A percentile compares a stretch with the other conserved stretches of the same genome.
Evolutionary conservation across 768 basidiomycete species (phyloP).

Genomic region (Clavulina sp.): DNA sequence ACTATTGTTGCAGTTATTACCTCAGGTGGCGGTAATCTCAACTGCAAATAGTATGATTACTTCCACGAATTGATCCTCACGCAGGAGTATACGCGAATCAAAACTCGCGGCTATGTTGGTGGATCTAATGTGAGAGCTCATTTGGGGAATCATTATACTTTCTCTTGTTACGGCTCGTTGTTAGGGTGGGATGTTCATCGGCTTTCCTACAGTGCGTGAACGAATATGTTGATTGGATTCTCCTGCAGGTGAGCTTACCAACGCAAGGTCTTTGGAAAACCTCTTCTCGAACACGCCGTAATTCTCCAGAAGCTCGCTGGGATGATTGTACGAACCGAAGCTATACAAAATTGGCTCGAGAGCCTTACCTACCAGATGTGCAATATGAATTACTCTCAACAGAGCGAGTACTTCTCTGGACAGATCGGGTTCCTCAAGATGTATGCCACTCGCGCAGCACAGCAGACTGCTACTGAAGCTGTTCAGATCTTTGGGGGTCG

Average conservation of each 20-base stretch:
- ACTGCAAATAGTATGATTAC: slow-evolving; percentile 47
- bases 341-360: slow-evolving; percentile 74
- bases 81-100: slow-evolving; percentile 66
- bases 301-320: slow-evolving; percentile 53
- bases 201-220: no score
- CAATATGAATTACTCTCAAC: slow-evolving; percentile 67
- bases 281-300: slow-evolving; percentile 56
- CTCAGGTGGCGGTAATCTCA: neutral
- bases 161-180: no score
- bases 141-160: no score
- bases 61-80: slow-evolving; percentile 83
- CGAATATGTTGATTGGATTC: no score
- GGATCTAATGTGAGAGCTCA: no score
- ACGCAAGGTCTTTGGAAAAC: slow-evolving; percentile 78
- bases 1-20: no score
- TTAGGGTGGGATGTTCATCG: no score
- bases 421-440: slow-evolving; percentile 71
- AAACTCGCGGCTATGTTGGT: slow-evolving; percentile 74
- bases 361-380: slow-evolving; percentile 76
- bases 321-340: slow-evolving; percentile 78
- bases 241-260: slow-evolving; percentile 51
- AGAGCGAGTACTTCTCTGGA: slow-evolving; percentile 30
- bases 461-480: slow-evolving; percentile 68
- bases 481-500: slow-evolving; percentile 12
- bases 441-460: slow-evolving; percentile 54